A percentile compares a stretch with the other conserved stretches of the same genome.
Evolutionary conservation across 2,329 filamentous ascomycete genomes (phyloP).

Genomic region (Plenodomus lindquistii): DNA sequence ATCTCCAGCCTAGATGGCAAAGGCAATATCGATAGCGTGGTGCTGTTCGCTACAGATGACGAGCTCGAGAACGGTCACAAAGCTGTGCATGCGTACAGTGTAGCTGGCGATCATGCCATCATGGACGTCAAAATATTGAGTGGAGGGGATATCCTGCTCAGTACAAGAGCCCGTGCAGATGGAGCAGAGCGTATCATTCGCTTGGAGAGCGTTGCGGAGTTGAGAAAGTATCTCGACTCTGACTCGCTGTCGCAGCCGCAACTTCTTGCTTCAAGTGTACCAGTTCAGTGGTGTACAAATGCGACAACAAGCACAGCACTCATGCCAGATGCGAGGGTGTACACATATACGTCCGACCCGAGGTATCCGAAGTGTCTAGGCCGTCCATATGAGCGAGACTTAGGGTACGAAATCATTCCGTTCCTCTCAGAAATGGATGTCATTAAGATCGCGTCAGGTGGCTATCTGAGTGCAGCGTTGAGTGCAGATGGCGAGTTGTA

Average conservation of each 20-base stretch:
- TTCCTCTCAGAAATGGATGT: slow-evolving; percentile 33
- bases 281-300: slow-evolving; percentile 12
- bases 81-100: slow-evolving; percentile 1
- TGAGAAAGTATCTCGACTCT: not conserved
- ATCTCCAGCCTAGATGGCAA: not conserved
- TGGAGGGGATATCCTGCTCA: slow-evolving; percentile 4
- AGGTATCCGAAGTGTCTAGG: slow-evolving; percentile 32
- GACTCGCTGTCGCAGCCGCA: not conserved
- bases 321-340: slow-evolving; percentile 15
- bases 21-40: slow-evolving; percentile 3
- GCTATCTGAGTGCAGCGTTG: slow-evolving; percentile 38
- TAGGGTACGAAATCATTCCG: slow-evolving; percentile 17
- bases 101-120: slow-evolving; percentile 1
- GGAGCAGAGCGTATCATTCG: not conserved
- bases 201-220: slow-evolving; percentile 4
- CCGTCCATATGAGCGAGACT: slow-evolving; percentile 11
- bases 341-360: slow-evolving; percentile 26
- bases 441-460: slow-evolving; percentile 30
- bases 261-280: not conserved
- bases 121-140: slow-evolving; percentile 13
- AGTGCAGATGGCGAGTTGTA: slow-evolving; percentile 37
- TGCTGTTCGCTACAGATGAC: slow-evolving; percentile 12
- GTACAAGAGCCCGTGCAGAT: not conserved
- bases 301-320: slow-evolving; percentile 29
- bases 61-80: slow-evolving; percentile 6